Percentiles rank a stretch among this genome's conserved stretches.
These are phyloP conservation scores for Ophiosphaerella narmari DNA, from an alignment of 2,329 filamentous ascomycete genomes.

Conservation along the genomic window DNA sequence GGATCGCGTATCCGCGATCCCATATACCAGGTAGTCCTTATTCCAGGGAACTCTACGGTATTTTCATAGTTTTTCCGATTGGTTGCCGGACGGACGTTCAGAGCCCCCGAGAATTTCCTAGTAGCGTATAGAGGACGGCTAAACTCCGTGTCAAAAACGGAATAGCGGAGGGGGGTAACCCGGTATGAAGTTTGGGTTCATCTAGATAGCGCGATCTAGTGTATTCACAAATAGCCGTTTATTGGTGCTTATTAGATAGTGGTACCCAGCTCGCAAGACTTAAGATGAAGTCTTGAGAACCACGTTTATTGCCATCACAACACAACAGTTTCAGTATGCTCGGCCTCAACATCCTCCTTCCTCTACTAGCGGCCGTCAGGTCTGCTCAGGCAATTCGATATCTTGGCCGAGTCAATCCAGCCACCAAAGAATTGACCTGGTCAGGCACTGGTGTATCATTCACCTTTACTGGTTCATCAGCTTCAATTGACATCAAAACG, in stretches of 20 bases:
- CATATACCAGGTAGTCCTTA: too few species aligned
- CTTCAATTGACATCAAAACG: conserved; percentile 40
- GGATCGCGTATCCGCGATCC: too few species aligned
- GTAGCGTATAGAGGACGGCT: conserved; percentile 5
- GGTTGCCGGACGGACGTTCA: too few species aligned
- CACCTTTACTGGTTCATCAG: conserved; percentile 48
- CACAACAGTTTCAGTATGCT: neutral
- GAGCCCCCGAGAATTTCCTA: neutral
- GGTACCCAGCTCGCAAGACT: neutral
- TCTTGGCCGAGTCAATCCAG: conserved; percentile 48
- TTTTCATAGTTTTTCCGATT: too few species aligned
- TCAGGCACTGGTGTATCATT: conserved; percentile 51
- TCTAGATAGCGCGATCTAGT: neutral
- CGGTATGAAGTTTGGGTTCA: neutral
- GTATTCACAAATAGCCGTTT: neutral
- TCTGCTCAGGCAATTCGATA: neutral
- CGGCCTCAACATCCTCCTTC: neutral
- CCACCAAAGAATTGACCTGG: conserved; percentile 51
- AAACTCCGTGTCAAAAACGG: conserved; percentile 3
- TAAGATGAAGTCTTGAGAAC: neutral
- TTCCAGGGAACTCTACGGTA: too few species aligned
- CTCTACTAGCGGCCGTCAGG: neutral
- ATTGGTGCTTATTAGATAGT: neutral
- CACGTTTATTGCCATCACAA: neutral
- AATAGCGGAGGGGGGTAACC: neutral